These are phyloP conservation scores for Fraxinus albicans DNA, from an alignment of 305 asterid species.

Conservation along the genomic window DNA sequence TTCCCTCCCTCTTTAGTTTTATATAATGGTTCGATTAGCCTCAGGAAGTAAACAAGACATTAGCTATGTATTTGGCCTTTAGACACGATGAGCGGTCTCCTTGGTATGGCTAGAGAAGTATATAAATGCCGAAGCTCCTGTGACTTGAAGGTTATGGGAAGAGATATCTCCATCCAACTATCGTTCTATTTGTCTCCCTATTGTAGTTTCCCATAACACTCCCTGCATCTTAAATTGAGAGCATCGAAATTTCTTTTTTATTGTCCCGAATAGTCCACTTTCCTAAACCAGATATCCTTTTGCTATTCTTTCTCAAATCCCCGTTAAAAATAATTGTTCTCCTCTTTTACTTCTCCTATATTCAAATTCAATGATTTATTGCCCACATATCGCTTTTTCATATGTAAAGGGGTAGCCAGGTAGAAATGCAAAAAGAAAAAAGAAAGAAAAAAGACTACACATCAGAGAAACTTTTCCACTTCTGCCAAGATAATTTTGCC, in stretches of 20 bases:
- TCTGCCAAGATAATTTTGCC: not conserved
- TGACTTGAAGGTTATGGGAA: not conserved
- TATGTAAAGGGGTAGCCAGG: not conserved
- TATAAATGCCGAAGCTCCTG: not conserved
- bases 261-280: not conserved
- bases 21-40: not conserved
- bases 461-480: not conserved
- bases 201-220: not conserved
- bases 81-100: not conserved
- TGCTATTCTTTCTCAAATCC: not conserved
- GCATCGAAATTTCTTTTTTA: not conserved
- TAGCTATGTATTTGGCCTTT: not conserved
- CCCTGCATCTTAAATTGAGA: not conserved
- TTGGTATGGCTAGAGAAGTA: not conserved
- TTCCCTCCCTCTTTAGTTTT: not conserved
- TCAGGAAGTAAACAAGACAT: not conserved
- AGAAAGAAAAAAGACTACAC: not conserved
- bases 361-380: not conserved
- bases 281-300: not conserved
- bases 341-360: not conserved
- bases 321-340: not conserved
- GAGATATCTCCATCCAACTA: not conserved
- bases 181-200: not conserved
- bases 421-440: not conserved
- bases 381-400: not conserved